Conservation (phyloP, 306 rosid genomes). For the Myrica gale region DNA sequence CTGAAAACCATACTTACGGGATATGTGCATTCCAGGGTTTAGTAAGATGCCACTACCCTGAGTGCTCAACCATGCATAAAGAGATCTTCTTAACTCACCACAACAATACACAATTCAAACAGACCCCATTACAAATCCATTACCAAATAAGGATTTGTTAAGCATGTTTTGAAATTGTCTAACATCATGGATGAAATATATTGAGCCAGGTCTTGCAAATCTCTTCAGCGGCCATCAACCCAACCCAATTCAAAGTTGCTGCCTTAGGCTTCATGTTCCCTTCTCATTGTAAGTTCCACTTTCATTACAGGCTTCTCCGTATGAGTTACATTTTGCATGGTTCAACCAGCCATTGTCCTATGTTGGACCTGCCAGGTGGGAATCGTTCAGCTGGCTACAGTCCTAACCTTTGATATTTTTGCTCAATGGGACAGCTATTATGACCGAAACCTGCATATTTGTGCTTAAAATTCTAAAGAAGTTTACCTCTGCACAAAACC, state of each 20-base stretch:
- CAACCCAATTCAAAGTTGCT: not conserved
- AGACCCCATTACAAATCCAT: not conserved
- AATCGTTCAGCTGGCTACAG: not conserved
- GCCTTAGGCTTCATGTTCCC: not conserved
- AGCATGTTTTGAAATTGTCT: not conserved
- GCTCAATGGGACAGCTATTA: not conserved
- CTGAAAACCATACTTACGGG: not conserved
- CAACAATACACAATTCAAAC: too few species aligned
- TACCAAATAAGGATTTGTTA: not conserved
- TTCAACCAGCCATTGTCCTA: not conserved
- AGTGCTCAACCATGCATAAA: slow-evolving; percentile 3
- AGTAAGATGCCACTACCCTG: not conserved
- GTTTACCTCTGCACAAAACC: not conserved
- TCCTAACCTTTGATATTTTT: not conserved
- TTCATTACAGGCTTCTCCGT: not conserved
- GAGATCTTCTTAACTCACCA: not conserved
- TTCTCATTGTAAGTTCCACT: not conserved
- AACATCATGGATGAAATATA: not conserved
- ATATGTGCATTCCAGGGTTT: not conserved
- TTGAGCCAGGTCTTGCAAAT: not conserved
- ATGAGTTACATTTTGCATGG: slow-evolving; percentile 5
- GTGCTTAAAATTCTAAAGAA: not conserved
- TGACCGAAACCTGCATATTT: not conserved
- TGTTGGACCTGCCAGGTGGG: not conserved
- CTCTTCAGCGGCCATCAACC: not conserved